Evolutionary conservation across 2,329 filamentous ascomycete species (phyloP).

Genomic region (Calonectria leucothoes): DNA sequence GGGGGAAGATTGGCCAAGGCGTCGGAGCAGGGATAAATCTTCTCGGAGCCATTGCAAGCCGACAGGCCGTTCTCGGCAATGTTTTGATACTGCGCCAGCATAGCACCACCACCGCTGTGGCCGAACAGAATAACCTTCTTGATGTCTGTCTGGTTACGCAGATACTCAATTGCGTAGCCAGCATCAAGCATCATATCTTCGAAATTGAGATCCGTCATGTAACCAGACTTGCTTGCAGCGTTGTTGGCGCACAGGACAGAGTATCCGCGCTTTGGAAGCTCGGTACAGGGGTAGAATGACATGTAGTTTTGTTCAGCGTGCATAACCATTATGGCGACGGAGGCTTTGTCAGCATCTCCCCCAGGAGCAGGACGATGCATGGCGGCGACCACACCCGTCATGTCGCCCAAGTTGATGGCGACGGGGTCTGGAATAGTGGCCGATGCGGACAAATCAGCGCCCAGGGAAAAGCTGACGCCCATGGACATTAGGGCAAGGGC

Average conservation of each 20-base stretch:
- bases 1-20: neutral
- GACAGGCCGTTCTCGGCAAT: constrained; percentile 9
- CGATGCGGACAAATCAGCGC: neutral
- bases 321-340: constrained; percentile 4
- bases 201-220: constrained; percentile 8
- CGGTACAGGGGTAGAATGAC: constrained; percentile 1
- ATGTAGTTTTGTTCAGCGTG: constrained; percentile 1
- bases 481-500: neutral
- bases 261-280: constrained; percentile 1
- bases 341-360: neutral
- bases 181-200: constrained; percentile 11
- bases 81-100: constrained; percentile 4
- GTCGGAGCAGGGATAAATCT: neutral
- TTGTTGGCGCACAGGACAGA: neutral
- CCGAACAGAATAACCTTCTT: constrained; percentile 6
- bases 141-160: neutral
- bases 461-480: neutral
- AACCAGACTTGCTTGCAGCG: constrained; percentile 6
- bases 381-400: neutral
- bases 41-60: constrained; percentile 2
- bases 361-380: neutral
- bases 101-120: constrained; percentile 1
- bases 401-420: neutral
- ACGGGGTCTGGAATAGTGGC: neutral
- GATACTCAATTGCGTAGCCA: neutral